phyloP scores from a whole-genome alignment of 768 basidiomycete genomes.

The Clathrus columnatus region DNA sequence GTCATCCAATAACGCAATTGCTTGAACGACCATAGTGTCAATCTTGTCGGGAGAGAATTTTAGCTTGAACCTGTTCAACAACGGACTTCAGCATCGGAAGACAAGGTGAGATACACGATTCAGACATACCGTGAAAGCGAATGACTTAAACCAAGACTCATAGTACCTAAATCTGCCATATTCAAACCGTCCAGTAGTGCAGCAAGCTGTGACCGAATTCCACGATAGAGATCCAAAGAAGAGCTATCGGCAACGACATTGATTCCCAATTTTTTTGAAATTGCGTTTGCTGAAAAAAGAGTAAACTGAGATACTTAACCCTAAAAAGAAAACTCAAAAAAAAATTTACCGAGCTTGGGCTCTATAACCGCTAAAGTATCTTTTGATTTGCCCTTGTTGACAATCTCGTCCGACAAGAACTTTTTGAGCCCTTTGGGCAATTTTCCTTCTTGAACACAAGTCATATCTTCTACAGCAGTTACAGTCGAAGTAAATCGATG shows the following conservation, averaged over 20 bases:
- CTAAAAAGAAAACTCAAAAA: conserved; percentile 5
- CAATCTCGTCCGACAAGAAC: conserved; percentile 78
- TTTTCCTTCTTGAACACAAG: conserved; percentile 87
- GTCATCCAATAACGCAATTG: conserved; percentile 94
- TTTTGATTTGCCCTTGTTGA: conserved; percentile 86
- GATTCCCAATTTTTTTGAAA: conserved; percentile 90
- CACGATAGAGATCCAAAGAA: conserved; percentile 81
- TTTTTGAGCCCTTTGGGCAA: conserved; percentile 88
- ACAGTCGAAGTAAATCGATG: conserved; percentile 97
- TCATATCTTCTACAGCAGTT: conserved; percentile 93
- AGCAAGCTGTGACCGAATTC: conserved; percentile 84
- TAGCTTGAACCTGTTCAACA: conserved; percentile 79
- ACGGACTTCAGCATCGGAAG: neutral
- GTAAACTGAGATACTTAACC: neutral
- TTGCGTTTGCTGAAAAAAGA: conserved; percentile 54
- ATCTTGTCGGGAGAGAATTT: conserved; percentile 99
- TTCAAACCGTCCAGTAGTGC: conserved; percentile 84
- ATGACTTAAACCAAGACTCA: conserved; percentile 96
- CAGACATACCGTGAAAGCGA: conserved; percentile 76
- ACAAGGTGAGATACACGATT: neutral
- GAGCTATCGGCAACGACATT: conserved; percentile 61
- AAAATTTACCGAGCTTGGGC: conserved; percentile 70
- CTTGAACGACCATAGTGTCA: conserved; percentile 99
- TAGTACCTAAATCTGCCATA: conserved; percentile 90
- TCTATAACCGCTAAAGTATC: conserved; percentile 83